Percentiles rank a stretch among this genome's conserved stretches.
Evolutionary conservation across 2,329 filamentous ascomycete genomes (phyloP).

Genomic region (Coniochaeta sp.): DNA sequence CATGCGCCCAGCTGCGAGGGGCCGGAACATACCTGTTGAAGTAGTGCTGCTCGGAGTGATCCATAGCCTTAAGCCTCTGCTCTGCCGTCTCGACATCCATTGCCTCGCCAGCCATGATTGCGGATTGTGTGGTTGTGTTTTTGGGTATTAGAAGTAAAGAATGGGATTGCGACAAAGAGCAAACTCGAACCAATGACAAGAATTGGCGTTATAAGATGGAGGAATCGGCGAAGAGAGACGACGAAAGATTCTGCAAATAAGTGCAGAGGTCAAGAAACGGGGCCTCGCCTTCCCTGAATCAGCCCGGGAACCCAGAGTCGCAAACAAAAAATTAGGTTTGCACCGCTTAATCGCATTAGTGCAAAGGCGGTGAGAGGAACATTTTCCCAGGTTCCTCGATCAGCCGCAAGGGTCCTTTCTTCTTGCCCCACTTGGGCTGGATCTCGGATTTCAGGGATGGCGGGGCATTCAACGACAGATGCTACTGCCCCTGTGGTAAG

Average conservation of each 20-base stretch:
- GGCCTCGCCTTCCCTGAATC: background rate
- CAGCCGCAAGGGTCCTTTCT: background rate
- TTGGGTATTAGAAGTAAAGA: background rate
- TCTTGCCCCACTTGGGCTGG: background rate
- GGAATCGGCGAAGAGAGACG: background rate
- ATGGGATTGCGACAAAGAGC: background rate
- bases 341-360: constrained; percentile 2
- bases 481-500: no score
- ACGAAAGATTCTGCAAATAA: constrained; percentile 1
- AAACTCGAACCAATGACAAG: background rate
- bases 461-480: background rate
- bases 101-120: constrained; percentile 35
- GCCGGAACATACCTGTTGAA: constrained; percentile 74
- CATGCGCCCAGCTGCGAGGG: constrained; percentile 11
- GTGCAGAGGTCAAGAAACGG: background rate
- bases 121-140: background rate
- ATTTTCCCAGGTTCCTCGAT: background rate
- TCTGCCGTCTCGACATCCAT: constrained; percentile 56
- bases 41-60: constrained; percentile 97
- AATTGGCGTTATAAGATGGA: background rate
- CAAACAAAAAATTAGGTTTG: constrained; percentile 2
- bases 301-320: background rate
- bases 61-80: constrained; percentile 63
- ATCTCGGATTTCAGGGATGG: background rate
- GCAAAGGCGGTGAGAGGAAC: background rate